Conservation (phyloP, 2,329 filamentous ascomycete species). For the Teratosphaeria gauchensis region DNA sequence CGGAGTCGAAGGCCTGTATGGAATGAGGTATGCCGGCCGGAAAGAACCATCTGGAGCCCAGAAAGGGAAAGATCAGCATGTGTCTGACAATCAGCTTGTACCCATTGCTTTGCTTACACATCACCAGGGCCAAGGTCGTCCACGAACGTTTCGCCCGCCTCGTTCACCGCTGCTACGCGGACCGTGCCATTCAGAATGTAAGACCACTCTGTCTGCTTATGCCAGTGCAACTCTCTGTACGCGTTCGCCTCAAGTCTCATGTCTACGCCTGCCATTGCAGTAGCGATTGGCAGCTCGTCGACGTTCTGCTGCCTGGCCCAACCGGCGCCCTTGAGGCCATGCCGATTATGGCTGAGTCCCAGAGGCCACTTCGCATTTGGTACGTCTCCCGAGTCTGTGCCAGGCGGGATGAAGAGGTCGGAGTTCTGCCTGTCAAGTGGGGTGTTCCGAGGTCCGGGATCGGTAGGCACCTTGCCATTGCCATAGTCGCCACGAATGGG, state of each 20-base stretch:
- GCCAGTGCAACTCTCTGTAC: constrained; percentile 28
- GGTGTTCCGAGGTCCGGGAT: constrained; percentile 28
- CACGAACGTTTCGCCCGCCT: background rate
- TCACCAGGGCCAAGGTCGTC: background rate
- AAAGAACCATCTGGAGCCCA: constrained; percentile 9
- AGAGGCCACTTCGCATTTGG: constrained; percentile 35
- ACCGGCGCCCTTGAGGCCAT: constrained; percentile 30
- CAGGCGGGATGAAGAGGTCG: constrained; percentile 30
- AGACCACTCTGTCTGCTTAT: constrained; percentile 25
- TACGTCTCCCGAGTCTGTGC: constrained; percentile 30
- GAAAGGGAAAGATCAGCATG: background rate
- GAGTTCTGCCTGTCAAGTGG: constrained; percentile 31
- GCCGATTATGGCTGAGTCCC: constrained; percentile 32
- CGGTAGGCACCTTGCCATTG: constrained; percentile 27
- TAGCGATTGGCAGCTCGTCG: constrained; percentile 31
- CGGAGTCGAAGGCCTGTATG: constrained; percentile 37
- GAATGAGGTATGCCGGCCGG: constrained; percentile 18
- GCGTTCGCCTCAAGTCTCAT: constrained; percentile 28
- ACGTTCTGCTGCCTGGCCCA: constrained; percentile 34
- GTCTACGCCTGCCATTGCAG: constrained; percentile 61
- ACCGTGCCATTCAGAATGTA: constrained; percentile 23
- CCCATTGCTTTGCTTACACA: background rate
- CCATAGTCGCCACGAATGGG: constrained; percentile 26
- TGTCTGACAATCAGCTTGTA: background rate
- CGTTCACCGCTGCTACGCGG: constrained; percentile 6